Evolutionary conservation across 2,329 filamentous ascomycete species (phyloP).

Genomic region (Colletotrichum euphorbiae): DNA sequence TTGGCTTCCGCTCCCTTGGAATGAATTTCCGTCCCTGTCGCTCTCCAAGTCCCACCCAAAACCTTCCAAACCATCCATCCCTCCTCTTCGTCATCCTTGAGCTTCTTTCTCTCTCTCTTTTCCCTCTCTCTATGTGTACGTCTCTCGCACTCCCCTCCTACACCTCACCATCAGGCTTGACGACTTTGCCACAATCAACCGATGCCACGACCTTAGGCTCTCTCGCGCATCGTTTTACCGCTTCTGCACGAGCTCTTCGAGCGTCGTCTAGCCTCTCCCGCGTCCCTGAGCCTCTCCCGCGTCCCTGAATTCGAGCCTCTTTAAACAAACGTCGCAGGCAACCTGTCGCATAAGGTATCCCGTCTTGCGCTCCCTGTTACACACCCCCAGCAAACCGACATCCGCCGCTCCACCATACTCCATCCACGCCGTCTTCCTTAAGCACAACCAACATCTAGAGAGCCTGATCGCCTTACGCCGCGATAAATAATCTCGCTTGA

Average conservation of each 20-base stretch:
- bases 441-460: constrained; percentile 11
- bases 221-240: constrained; percentile 25
- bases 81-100: constrained; percentile 26
- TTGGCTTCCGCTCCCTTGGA: constrained; percentile 34
- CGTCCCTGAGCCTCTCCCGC: neutral
- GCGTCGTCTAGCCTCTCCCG: neutral
- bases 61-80: constrained; percentile 18
- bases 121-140: neutral
- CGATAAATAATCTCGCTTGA: constrained; percentile 4
- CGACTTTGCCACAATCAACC: constrained; percentile 36
- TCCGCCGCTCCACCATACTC: constrained; percentile 23
- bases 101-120: constrained; percentile 16
- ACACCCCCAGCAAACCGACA: constrained; percentile 13
- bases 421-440: constrained; percentile 14
- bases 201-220: constrained; percentile 24
- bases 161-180: constrained; percentile 35
- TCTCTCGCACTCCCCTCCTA: constrained; percentile 39
- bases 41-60: constrained; percentile 19
- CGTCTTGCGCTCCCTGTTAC: constrained; percentile 21
- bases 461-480: constrained; percentile 20
- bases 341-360: constrained; percentile 27
- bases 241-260: constrained; percentile 20
- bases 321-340: constrained; percentile 22
- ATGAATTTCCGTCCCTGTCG: constrained; percentile 23
- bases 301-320: constrained; percentile 9